A percentile compares a stretch with the other conserved stretches of the same genome.
phyloP scores from a whole-genome alignment of 345 rosid species.

The Euphorbia pulcherrima region DNA sequence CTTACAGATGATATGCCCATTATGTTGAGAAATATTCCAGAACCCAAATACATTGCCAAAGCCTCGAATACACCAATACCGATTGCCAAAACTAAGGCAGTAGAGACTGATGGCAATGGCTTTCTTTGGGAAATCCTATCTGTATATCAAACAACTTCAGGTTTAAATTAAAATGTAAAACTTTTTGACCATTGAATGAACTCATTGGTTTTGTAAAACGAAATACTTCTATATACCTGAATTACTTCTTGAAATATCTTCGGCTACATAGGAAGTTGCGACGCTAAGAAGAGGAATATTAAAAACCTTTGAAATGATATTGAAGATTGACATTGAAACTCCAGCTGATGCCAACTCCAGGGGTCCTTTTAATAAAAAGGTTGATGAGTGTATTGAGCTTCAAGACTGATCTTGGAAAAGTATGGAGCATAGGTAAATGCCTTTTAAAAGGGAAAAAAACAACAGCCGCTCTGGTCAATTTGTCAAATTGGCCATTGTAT shows the following conservation, averaged over 20 bases:
- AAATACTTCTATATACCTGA: constrained; percentile 9
- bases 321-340: constrained; percentile 72
- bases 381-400: constrained; percentile 5
- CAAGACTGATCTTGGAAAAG: neutral
- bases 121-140: constrained; percentile 21
- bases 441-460: neutral
- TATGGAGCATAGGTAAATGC: neutral
- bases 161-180: constrained; percentile 5
- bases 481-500: neutral
- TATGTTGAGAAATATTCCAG: constrained; percentile 28
- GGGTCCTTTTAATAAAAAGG: constrained; percentile 22
- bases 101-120: constrained; percentile 33
- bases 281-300: constrained; percentile 93
- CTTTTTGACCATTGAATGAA: neutral
- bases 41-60: constrained; percentile 32
- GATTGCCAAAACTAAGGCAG: constrained; percentile 31
- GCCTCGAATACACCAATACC: constrained; percentile 32
- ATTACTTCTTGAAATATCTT: constrained; percentile 58
- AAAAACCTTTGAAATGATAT: constrained; percentile 81
- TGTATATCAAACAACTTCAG: constrained; percentile 15
- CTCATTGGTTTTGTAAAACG: neutral
- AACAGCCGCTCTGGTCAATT: neutral
- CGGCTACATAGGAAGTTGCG: constrained; percentile 97
- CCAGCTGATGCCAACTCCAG: constrained; percentile 89
- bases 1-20: constrained; percentile 37